phyloP scores from a whole-genome alignment of 1,284 basidiomycete species.

The Microbotryum violaceum region DNA sequence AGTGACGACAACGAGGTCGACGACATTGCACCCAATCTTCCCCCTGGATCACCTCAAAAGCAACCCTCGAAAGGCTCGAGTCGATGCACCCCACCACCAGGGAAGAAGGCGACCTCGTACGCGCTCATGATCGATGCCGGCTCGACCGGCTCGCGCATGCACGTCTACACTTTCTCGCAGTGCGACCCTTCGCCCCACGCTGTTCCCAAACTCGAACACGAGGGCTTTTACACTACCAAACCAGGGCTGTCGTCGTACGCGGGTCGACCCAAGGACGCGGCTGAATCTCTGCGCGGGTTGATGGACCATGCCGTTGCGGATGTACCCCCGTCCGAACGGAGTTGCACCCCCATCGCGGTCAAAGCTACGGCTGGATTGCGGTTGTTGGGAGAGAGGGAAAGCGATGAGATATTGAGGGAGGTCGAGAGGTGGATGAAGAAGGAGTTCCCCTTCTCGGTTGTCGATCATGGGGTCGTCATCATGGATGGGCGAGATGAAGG shows the following conservation, averaged over 20 bases:
- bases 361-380: constrained; percentile 93
- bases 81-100: constrained; percentile 27
- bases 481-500: constrained; percentile 98
- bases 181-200: constrained; percentile 51
- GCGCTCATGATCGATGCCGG: constrained; percentile 97
- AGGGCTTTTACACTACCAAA: constrained; percentile 76
- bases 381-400: constrained; percentile 60
- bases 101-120: constrained; percentile 45
- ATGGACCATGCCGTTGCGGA: constrained; percentile 70
- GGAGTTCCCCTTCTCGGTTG: constrained; percentile 67
- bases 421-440: constrained; percentile 59
- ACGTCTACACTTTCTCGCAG: constrained; percentile 97
- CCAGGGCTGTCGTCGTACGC: constrained; percentile 72
- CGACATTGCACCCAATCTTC: constrained; percentile 19
- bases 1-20: constrained; percentile 6
- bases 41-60: constrained; percentile 23
- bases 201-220: constrained; percentile 79
- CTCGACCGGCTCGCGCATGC: constrained; percentile 91
- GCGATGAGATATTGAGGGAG: constrained; percentile 66
- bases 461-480: constrained; percentile 62
- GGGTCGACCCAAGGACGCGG: constrained; percentile 56
- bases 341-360: constrained; percentile 81
- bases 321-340: constrained; percentile 60
- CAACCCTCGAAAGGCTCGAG: constrained; percentile 1
- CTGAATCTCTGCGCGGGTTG: constrained; percentile 68